A percentile compares a stretch with the other conserved stretches of the same genome.
These are phyloP conservation scores for Paraglomus brasilianum DNA, from an alignment of 192 early-diverging fungal genomes.

Conservation along the genomic window DNA sequence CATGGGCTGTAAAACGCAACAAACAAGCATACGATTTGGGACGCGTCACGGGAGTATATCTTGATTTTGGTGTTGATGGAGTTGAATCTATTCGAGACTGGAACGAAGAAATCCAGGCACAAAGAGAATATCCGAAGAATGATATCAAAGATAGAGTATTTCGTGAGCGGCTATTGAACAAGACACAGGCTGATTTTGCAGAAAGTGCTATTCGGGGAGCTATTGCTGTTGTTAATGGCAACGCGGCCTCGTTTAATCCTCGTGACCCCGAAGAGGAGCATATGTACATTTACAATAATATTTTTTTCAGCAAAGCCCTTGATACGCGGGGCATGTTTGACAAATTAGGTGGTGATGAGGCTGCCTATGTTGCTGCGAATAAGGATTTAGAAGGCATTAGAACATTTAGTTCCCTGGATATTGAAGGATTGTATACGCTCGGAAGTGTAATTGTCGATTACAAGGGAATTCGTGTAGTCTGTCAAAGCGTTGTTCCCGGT, in stretches of 20 bases:
- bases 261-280: conserved; percentile 69
- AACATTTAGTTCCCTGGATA: conserved; percentile 68
- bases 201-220: conserved; percentile 87
- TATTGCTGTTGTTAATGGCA: conserved; percentile 77
- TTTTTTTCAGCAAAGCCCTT: conserved; percentile 89
- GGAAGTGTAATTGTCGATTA: conserved; percentile 93
- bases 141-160: conserved; percentile 80
- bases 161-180: conserved; percentile 81
- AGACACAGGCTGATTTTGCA: conserved; percentile 86
- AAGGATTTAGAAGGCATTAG: conserved; percentile 94
- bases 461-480: conserved; percentile 86
- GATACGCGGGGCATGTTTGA: conserved; percentile 87
- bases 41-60: conserved; percentile 62
- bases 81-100: conserved; percentile 83
- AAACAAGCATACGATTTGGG: conserved; percentile 59
- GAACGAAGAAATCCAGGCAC: conserved; percentile 95
- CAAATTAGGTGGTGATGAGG: conserved; percentile 80
- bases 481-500: conserved; percentile 87
- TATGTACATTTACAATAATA: conserved; percentile 94
- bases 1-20: conserved; percentile 74
- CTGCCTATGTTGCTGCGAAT: conserved; percentile 87
- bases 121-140: conserved; percentile 76
- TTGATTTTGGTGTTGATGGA: conserved; percentile 59
- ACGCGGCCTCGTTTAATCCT: conserved; percentile 76
- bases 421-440: conserved; percentile 83